These are phyloP conservation scores for Areca catechu DNA, from an alignment of 176 grass and related monocot species.

Conservation along the genomic window DNA sequence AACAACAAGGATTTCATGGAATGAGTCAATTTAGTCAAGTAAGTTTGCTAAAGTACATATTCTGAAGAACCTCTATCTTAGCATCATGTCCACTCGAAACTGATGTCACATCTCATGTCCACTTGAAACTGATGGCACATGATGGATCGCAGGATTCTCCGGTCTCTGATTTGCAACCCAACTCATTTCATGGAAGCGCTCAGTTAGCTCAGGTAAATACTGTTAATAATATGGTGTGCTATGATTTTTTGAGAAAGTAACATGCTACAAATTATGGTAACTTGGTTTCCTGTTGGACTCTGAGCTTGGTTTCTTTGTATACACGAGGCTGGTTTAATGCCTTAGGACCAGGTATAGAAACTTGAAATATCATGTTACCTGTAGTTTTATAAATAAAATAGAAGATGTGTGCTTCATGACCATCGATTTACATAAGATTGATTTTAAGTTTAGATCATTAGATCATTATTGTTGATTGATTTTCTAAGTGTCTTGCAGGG, in stretches of 20 bases:
- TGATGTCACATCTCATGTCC: not conserved
- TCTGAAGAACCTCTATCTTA: not conserved
- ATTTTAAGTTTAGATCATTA: too few relatives aligned
- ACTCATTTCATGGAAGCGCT: conserved; percentile 29
- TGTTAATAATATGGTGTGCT: conserved; percentile 1
- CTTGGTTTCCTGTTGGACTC: too few relatives aligned
- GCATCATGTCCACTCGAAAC: not conserved
- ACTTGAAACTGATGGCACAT: not conserved
- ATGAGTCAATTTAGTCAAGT: conserved; percentile 11
- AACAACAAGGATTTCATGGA: conserved; percentile 8
- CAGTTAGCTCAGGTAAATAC: not conserved
- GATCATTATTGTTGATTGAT: not conserved
- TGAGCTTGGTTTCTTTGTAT: too few relatives aligned
- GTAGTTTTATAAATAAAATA: too few relatives aligned
- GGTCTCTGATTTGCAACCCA: conserved; percentile 37
- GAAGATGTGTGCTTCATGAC: too few relatives aligned
- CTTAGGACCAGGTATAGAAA: too few relatives aligned
- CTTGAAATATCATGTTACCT: too few relatives aligned
- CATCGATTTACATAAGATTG: too few relatives aligned
- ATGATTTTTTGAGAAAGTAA: not conserved
- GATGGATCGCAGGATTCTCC: conserved; percentile 30
- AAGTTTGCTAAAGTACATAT: not conserved
- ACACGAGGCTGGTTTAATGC: too few relatives aligned
- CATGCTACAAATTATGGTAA: too few relatives aligned
- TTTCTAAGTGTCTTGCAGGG: not conserved